Evolutionary conservation across 768 basidiomycete species (phyloP), one percentile per base, ranked within the genome.

Genomic region (Galerina marginata): DNA sequence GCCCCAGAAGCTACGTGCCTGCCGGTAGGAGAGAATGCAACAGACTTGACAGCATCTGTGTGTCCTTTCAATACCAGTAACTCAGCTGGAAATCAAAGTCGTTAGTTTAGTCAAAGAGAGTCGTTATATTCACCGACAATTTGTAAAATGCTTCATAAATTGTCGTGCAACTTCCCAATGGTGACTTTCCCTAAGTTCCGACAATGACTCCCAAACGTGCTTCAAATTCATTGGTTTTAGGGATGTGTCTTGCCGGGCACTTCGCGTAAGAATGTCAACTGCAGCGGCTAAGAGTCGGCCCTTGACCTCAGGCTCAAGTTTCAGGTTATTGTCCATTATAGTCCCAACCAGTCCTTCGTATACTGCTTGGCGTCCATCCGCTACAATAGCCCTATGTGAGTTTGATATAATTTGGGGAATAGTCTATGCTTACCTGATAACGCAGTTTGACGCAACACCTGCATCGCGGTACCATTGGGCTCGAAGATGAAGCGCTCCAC

Each of bases 1-100:
- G 62, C 60, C 10, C 38, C 58, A 9, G 63, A 64, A 12, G 51
- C 55, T 14, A 66, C 14, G 1, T 9, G 39, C 15, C 39, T 57
- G 26, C 61, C 52, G 40, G 63, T 48, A 11, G 61, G 52, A 3
- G 63, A 65, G 53, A 63, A 63, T 15, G 61, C 63, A 15, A 62
- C 51, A 11, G 58, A 58, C 12, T 23, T 33, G 15, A 62, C 50
- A 11, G 36, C 11, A 14, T 33, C 49, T 12, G 23, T 52, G 36
- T 65, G 33, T 40, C 15, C 26, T 20, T 20, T 20, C 1, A 20
- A 20, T 20, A 20, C 20, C 20, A 20, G 20, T 20, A 20, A 20
- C 2, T 20, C 20, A 20, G 2, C 20, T 20, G 20, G 1, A 20
- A 2, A 2, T 2, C 20, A 20, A 20, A 20, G 20, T 20, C 2